Base-by-base conservation (phyloP, 768 basidiomycete species). In the Filobasidium floriforme region DNA sequence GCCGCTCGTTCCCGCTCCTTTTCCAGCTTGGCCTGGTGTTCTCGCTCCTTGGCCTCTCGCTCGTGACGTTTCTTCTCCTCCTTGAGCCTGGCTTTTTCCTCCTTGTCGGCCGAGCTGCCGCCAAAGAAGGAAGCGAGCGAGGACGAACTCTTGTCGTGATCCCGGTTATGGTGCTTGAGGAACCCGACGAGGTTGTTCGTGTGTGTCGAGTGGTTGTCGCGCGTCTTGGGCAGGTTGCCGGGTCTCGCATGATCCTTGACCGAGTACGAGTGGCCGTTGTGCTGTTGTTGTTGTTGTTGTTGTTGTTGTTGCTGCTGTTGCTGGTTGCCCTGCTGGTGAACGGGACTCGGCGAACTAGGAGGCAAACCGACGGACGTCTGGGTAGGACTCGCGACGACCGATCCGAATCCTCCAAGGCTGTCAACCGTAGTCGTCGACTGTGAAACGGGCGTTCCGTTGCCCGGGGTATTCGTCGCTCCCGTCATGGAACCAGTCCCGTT, bases 121-220 rank as follows among this genome's bases (percentile, higher is more conserved):
- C 73, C 73, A 59, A 78, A 78, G 69, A 78, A 78, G 54, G 73
- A 73, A 4, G 77, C 76, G 46, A 78, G 59, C 12, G 70, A 69
- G 1, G 73, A 72, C 57, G 75, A 73, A 7, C 73, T 75, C 51
- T 77, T 76, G 62, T 78, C 76, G 7, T 75, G 75, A 32, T 78
- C 75, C 61, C 71, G 70, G n/a, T 77, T 76, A 64, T 67, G 59
- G 52, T 78, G 77, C 49, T 72, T 69, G 73, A 78, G 72, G 70
- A 78, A 78, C 51, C 77, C 67, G 54, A 67, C 59, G 55, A 68
- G 28, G 59, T 69, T 59, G 41, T 63, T 66, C 55, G 49, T 60
- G 43, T 62, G 55, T 3, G 32, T 37, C 32, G 41, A 54, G 55
- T 41, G 68, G 29, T 29, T 55, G n/a, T 64, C 63, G 1, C 63